Evolutionary conservation across 225 moss, liverwort and hornwort genomes (phyloP).

Genomic region (Pseudoscleropodium purum): DNA sequence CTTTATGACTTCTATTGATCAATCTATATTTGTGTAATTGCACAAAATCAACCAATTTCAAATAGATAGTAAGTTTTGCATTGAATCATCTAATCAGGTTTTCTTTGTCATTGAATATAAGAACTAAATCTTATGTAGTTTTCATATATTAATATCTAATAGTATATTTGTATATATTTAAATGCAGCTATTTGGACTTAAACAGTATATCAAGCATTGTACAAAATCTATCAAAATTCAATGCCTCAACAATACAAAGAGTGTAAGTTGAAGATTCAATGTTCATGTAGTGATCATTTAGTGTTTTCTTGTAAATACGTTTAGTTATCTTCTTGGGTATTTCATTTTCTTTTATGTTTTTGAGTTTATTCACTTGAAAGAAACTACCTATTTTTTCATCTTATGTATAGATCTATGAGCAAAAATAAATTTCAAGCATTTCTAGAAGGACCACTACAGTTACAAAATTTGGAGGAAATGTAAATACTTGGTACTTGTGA

Average conservation of each 20-base stretch:
- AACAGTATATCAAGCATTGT: background rate
- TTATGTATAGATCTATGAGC: background rate
- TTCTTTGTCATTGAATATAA: background rate
- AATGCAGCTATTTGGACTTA: background rate
- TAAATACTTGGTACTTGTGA: background rate
- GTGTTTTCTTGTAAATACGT: too few relatives aligned
- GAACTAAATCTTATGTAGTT: background rate
- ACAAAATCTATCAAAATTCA: fast-evolving
- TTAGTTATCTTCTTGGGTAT: too few relatives aligned
- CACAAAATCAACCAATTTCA: background rate
- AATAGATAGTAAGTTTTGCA: fast-evolving
- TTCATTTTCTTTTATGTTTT: too few relatives aligned
- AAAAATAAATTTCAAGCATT: background rate
- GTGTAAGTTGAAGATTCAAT: background rate
- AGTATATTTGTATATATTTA: background rate
- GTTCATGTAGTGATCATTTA: too few relatives aligned
- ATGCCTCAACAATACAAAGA: background rate
- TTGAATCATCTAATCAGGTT: too few relatives aligned
- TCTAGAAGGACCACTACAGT: background rate
- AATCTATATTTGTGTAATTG: background rate
- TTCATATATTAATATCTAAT: too few relatives aligned
- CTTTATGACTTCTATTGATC: background rate
- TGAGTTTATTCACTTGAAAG: too few relatives aligned
- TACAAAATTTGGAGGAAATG: background rate
- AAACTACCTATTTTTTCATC: too few relatives aligned